Conservation (phyloP, 305 asterid genomes). For the Fraxinus latifolia region DNA sequence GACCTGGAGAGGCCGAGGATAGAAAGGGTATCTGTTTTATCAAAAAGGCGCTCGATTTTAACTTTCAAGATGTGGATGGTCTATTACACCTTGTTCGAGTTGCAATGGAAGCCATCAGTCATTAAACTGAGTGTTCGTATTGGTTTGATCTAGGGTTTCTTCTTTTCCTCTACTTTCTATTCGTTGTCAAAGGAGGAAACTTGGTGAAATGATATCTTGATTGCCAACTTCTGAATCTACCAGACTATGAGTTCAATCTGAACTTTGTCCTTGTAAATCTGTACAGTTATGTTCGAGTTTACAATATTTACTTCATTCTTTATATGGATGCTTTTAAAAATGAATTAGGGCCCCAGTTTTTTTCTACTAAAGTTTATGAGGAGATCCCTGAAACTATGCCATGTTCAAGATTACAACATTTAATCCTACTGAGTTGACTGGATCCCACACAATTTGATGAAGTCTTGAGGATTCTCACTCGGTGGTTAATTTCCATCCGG, state of each 20-base stretch:
- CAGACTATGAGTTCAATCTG: conserved; percentile 25
- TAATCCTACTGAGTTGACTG: conserved; percentile 15
- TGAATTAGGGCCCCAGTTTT: background rate
- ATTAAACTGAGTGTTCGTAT: conserved; percentile 32
- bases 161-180: background rate
- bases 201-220: background rate
- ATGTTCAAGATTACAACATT: conserved; percentile 3
- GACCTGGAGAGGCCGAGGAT: conserved; percentile 50
- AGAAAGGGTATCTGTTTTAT: conserved; percentile 54
- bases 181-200: conserved; percentile 13
- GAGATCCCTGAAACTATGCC: background rate
- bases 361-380: conserved; percentile 27
- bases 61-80: conserved; percentile 79
- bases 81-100: conserved; percentile 75
- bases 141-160: conserved; percentile 24
- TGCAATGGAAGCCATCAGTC: conserved; percentile 71
- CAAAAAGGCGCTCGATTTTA: conserved; percentile 77
- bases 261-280: conserved; percentile 34
- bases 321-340: conserved; percentile 23
- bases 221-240: conserved; percentile 13
- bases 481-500: conserved; percentile 28
- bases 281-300: conserved; percentile 36
- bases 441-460: conserved; percentile 23
- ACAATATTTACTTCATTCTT: conserved; percentile 32
- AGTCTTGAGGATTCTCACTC: conserved; percentile 19